A percentile compares a stretch with the other conserved stretches of the same genome.
phyloP scores from a whole-genome alignment of 2,329 filamentous ascomycete species.

The Sordariomycetes sp. region DNA sequence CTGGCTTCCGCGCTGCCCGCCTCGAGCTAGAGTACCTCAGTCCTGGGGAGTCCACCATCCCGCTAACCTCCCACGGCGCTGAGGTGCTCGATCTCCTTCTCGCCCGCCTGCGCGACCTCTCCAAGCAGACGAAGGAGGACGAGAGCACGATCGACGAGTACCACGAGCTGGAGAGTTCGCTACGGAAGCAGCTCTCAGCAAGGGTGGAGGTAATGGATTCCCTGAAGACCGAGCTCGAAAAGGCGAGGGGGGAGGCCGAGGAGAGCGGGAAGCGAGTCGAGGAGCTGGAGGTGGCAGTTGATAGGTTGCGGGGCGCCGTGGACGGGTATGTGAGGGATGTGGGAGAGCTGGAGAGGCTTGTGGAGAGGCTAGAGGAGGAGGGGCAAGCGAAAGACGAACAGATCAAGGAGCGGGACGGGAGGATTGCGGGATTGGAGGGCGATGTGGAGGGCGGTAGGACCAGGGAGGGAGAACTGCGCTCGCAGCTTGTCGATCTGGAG shows the following conservation, averaged over 20 bases:
- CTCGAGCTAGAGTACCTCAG: constrained; percentile 52
- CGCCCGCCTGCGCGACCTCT: constrained; percentile 34
- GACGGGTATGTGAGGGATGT: constrained; percentile 44
- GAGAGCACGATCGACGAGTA: constrained; percentile 51
- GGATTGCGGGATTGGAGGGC: constrained; percentile 29
- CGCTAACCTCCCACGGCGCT: constrained; percentile 39
- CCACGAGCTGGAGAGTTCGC: constrained; percentile 41
- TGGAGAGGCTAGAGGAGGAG: constrained; percentile 33
- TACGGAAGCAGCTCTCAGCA: constrained; percentile 45
- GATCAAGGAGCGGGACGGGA: constrained; percentile 23
- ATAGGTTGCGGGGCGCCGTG: constrained; percentile 38
- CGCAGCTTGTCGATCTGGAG: constrained; percentile 25
- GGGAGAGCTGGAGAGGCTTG: constrained; percentile 38
- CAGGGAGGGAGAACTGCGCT: constrained; percentile 25
- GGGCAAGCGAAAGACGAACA: constrained; percentile 18
- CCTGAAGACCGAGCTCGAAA: constrained; percentile 29
- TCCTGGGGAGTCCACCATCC: constrained; percentile 45
- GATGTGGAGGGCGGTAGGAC: constrained; percentile 29
- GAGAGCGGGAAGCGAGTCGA: constrained; percentile 16
- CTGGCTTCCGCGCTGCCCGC: constrained; percentile 43
- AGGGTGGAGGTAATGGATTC: constrained; percentile 40
- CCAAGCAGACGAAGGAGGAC: constrained; percentile 31
- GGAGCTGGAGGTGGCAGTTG: constrained; percentile 38
- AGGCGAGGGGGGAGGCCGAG: constrained; percentile 12
- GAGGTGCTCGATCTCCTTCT: constrained; percentile 46